These are phyloP conservation scores for Sporodiniella umbellata DNA, from an alignment of 371 early-diverging fungal genomes.

Conservation along the genomic window DNA sequence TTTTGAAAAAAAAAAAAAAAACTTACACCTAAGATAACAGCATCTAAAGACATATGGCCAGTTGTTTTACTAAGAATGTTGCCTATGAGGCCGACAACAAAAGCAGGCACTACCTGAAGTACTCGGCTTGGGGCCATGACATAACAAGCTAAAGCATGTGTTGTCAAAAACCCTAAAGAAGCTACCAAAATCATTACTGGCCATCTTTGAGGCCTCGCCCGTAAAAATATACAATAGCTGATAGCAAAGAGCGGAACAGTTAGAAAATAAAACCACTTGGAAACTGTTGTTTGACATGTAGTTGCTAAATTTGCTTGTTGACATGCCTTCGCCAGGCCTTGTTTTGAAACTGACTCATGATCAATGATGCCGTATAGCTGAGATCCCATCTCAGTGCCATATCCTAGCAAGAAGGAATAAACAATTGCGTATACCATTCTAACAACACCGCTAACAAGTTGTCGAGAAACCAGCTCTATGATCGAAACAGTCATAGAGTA, in stretches of 20 bases:
- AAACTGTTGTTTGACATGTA: slow-evolving; percentile 26
- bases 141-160: slow-evolving; percentile 27
- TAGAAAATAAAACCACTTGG: slow-evolving; percentile 30
- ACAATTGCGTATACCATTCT: slow-evolving; percentile 78
- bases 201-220: slow-evolving; percentile 40
- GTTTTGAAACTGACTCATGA: slow-evolving; percentile 14
- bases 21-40: slow-evolving; percentile 50
- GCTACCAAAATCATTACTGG: slow-evolving; percentile 39
- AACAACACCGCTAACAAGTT: slow-evolving; percentile 84
- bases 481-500: slow-evolving; percentile 71
- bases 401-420: slow-evolving; percentile 74
- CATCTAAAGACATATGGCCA: slow-evolving; percentile 54
- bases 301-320: slow-evolving; percentile 11
- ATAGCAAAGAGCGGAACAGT: slow-evolving; percentile 43
- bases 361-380: slow-evolving; percentile 42
- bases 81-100: slow-evolving; percentile 52
- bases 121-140: slow-evolving; percentile 49
- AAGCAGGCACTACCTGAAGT: slow-evolving; percentile 51
- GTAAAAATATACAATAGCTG: slow-evolving; percentile 40
- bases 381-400: slow-evolving; percentile 76
- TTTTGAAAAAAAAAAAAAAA: background rate
- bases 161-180: slow-evolving; percentile 32
- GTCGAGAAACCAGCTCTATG: slow-evolving; percentile 81
- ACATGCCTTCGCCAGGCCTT: slow-evolving; percentile 13
- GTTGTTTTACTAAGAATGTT: slow-evolving; percentile 53